These are phyloP conservation scores for Coemansia sp. DNA, from an alignment of 192 early-diverging fungal species.

Conservation along the genomic window DNA sequence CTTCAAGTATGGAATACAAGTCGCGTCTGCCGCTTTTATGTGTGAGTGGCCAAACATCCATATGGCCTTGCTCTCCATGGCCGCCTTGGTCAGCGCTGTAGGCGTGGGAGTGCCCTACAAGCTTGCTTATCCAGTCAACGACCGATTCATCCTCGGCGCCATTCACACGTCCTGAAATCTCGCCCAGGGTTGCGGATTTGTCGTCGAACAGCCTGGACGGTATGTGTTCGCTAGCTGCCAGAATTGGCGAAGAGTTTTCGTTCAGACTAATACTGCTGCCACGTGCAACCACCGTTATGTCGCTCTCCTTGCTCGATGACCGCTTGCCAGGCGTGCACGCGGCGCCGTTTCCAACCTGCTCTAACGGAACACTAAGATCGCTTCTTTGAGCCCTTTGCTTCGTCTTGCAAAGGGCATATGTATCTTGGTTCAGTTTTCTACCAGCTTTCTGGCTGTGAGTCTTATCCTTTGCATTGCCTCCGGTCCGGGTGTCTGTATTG, in stretches of 20 bases:
- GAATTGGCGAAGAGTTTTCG: constrained; percentile 1
- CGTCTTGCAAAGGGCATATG: not conserved
- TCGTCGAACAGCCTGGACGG: not conserved
- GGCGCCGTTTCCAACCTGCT: constrained; percentile 1
- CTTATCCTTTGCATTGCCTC: not conserved
- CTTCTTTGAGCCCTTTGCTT: not conserved
- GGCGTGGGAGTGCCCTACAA: constrained; percentile 10
- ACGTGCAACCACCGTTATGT: constrained; percentile 8
- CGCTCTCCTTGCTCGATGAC: constrained; percentile 23
- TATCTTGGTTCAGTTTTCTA: not conserved
- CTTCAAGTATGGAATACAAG: constrained; percentile 4
- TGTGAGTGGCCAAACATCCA: not conserved
- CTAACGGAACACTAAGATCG: not conserved
- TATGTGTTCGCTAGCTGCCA: not conserved
- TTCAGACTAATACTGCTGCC: constrained; percentile 1
- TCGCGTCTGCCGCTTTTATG: not conserved
- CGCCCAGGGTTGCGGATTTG: not conserved
- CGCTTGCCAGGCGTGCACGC: constrained; percentile 17
- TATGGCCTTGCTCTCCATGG: not conserved
- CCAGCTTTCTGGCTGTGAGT: not conserved
- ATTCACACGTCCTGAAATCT: not conserved
- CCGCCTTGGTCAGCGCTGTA: constrained; percentile 1
- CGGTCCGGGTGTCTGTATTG: not conserved
- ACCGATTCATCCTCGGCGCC: constrained; percentile 5
- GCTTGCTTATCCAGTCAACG: constrained; percentile 23